phyloP scores from a whole-genome alignment of 2,329 filamentous ascomycete genomes.

The Fusarium musae region DNA sequence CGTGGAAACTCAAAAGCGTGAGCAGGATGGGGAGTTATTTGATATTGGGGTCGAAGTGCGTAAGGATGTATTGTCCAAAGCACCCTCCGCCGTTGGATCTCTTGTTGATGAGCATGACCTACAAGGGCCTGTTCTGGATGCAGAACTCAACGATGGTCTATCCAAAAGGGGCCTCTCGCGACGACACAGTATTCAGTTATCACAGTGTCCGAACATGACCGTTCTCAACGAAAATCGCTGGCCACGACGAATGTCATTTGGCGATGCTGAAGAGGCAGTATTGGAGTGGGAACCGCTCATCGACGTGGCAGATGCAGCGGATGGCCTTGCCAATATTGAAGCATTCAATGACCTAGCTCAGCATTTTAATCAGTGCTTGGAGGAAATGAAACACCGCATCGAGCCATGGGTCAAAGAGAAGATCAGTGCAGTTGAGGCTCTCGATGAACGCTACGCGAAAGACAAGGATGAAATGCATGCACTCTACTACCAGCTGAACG shows the following conservation, averaged over 20 bases:
- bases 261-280: slow-evolving; percentile 79
- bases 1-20: slow-evolving; percentile 39
- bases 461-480: slow-evolving; percentile 74
- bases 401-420: slow-evolving; percentile 71
- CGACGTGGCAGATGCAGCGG: slow-evolving; percentile 50
- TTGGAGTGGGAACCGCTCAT: slow-evolving; percentile 71
- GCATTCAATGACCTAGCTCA: slow-evolving; percentile 64
- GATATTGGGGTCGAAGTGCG: slow-evolving; percentile 55
- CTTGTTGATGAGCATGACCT: slow-evolving; percentile 69
- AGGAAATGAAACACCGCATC: slow-evolving; percentile 62
- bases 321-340: slow-evolving; percentile 44
- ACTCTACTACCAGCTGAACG: slow-evolving; percentile 76
- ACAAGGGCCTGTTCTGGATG: slow-evolving; percentile 62
- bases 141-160: slow-evolving; percentile 57
- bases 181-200: slow-evolving; percentile 66
- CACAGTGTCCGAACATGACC: slow-evolving; percentile 45
- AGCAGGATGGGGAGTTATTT: slow-evolving; percentile 43
- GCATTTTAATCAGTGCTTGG: slow-evolving; percentile 64
- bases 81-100: slow-evolving; percentile 68
- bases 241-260: slow-evolving; percentile 80
- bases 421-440: slow-evolving; percentile 63
- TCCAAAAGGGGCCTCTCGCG: slow-evolving; percentile 66
- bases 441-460: slow-evolving; percentile 71
- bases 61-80: slow-evolving; percentile 55
- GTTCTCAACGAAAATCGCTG: slow-evolving; percentile 68